Base-by-base conservation (phyloP, 352 stramenopile species). In the Phytophthora vignae region DNA sequence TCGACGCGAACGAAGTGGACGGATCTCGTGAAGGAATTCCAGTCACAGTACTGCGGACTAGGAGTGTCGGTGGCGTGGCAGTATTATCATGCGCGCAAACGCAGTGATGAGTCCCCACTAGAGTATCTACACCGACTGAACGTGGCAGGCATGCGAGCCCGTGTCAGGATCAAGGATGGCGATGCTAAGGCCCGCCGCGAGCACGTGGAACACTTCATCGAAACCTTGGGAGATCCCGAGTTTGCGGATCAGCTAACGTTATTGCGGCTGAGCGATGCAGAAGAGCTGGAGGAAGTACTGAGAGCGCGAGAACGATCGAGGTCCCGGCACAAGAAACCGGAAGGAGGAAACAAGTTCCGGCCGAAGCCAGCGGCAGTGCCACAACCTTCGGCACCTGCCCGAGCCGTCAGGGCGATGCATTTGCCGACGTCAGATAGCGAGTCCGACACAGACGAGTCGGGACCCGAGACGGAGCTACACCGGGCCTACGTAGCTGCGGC, bases 41-140 rank as follows among this genome's bases (percentile, higher is more conserved):
- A 69, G 21, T 38, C 21, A 0, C 61, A 55, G 17, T 61, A 61
- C 25, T 61, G 61, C 27, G 53, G 52, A 2, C 4, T 14, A 0
- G 40, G 52, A 10, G 52, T 62, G 9, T 61, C 53, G 1, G 38
- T 62, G 4, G 52, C 61, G 5, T 8, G 36, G 4, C 22, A 69
- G 6, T 69, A 69, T 29, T 69, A 69, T 9, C 53, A 69, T 10
- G 61, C 61, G 4, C 17, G 36, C 7, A 60, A 60, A 25, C 19
- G 31, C 11, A 55, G 38, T 0, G 52, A 61, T 8, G 60, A 67
- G 11, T 55, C 60, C 8, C 60, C 60, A 22, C 14, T 67, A 4
- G 49, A 67, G 25, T 67, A 55, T 29, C 10, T 67, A 1, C 36
- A 67, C 25, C 60, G 38, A 0, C 36, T 67, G 2, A 67, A 67